These are phyloP conservation scores for Magnaporthiopsis incrustans DNA, from an alignment of 2,329 filamentous ascomycete genomes.

Conservation along the genomic window DNA sequence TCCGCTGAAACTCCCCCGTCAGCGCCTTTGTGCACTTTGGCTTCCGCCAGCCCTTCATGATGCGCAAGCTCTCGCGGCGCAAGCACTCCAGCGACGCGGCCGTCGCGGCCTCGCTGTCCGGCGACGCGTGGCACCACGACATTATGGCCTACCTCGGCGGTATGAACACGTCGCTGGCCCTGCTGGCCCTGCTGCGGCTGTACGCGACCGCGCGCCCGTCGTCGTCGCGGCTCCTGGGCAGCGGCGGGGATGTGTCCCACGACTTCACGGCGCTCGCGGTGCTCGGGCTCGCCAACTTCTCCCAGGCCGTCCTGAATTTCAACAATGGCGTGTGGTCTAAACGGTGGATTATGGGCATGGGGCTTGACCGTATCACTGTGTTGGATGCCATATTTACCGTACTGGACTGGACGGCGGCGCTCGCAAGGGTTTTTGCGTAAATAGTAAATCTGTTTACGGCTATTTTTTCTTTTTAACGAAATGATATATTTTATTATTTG, in stretches of 20 bases:
- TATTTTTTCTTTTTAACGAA: too few species aligned
- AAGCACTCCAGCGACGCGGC: conserved; percentile 8
- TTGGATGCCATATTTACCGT: conserved; percentile 17
- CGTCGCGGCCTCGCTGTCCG: conserved; percentile 9
- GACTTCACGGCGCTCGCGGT: conserved; percentile 17
- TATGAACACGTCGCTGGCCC: conserved; percentile 16
- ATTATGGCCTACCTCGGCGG: conserved; percentile 18
- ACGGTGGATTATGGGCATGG: conserved; percentile 21
- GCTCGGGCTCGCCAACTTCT: conserved; percentile 18
- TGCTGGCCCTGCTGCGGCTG: conserved; percentile 15
- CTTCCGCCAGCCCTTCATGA: conserved; percentile 13
- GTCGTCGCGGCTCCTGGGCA: neutral
- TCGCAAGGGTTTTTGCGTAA: neutral
- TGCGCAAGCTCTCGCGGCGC: conserved; percentile 14
- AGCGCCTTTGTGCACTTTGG: conserved; percentile 15
- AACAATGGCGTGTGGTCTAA: conserved; percentile 9
- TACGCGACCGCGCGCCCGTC: conserved; percentile 10
- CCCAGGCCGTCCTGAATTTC: conserved; percentile 19
- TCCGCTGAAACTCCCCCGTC: neutral
- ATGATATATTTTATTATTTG: too few species aligned
- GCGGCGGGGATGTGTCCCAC: conserved; percentile 12
- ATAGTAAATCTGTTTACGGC: too few species aligned
- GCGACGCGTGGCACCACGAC: conserved; percentile 19
- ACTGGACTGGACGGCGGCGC: conserved; percentile 13
- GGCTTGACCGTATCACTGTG: conserved; percentile 18